Percentiles rank a stretch among this genome's conserved stretches.
Conservation (phyloP, 306 rosid genomes). For the Crataegus laevigata region DNA sequence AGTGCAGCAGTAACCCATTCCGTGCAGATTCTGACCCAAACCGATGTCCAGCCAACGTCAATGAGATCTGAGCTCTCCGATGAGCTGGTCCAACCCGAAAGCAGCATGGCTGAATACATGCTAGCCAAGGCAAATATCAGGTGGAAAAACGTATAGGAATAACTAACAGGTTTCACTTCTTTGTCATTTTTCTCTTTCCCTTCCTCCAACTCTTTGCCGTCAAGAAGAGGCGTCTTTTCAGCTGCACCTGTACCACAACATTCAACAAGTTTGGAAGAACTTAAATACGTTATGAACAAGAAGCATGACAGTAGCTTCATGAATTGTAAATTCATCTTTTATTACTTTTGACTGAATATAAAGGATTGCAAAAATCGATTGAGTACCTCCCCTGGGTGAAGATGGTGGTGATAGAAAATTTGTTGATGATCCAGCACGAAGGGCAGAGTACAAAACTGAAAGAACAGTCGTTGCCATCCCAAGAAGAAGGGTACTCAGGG, state of each 20-base stretch:
- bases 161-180: slow-evolving; percentile 66
- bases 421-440: slow-evolving; percentile 94
- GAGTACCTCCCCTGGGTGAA: slow-evolving; percentile 67
- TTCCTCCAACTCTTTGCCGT: slow-evolving; percentile 59
- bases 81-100: slow-evolving; percentile 85
- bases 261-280: not conserved
- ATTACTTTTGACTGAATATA: not conserved
- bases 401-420: slow-evolving; percentile 83
- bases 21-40: slow-evolving; percentile 85
- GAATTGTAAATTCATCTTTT: not conserved
- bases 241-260: slow-evolving; percentile 21
- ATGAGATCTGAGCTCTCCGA: slow-evolving; percentile 71
- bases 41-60: slow-evolving; percentile 97
- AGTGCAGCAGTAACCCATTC: slow-evolving; percentile 84
- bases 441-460: slow-evolving; percentile 86
- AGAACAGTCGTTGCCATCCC: slow-evolving; percentile 86
- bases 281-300: not conserved
- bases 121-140: slow-evolving; percentile 87
- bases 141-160: slow-evolving; percentile 90
- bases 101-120: slow-evolving; percentile 98
- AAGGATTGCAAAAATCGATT: not conserved
- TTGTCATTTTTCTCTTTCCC: slow-evolving; percentile 58
- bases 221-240: slow-evolving; percentile 64
- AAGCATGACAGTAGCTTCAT: not conserved
- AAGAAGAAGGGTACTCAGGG: slow-evolving; percentile 62